phyloP scores from a whole-genome alignment of 2,329 filamentous ascomycete species.

The Xylariaceae sp. region DNA sequence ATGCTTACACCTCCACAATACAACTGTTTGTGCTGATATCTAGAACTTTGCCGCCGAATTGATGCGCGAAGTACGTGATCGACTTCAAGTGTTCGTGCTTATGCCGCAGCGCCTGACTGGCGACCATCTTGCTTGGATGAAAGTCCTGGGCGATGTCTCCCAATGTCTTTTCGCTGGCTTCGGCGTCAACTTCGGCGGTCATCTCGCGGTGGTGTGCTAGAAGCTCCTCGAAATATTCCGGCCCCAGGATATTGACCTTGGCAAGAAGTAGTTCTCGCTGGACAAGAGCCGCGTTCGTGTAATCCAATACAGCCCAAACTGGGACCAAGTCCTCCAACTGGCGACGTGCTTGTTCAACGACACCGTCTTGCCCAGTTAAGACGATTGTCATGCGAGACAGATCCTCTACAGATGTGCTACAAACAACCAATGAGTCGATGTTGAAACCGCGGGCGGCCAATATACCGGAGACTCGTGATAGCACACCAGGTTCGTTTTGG shows the following conservation, averaged over 20 bases:
- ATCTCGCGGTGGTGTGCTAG: constrained; percentile 95
- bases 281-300: constrained; percentile 85
- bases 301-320: constrained; percentile 97
- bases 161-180: constrained; percentile 37
- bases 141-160: constrained; percentile 60
- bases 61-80: constrained; percentile 93
- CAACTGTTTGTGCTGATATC: constrained; percentile 98
- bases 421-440: constrained; percentile 96
- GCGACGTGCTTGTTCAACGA: constrained; percentile 91
- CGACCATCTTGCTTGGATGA: constrained; percentile 80
- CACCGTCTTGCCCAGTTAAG: constrained; percentile 88
- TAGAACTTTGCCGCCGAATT: constrained; percentile 94
- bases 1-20: constrained; percentile 87
- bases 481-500: constrained; percentile 96
- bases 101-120: constrained; percentile 84
- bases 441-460: constrained; percentile 96
- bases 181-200: constrained; percentile 45
- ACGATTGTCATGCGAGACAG: constrained; percentile 99
- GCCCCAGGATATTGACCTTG: constrained; percentile 93
- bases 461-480: constrained; percentile 94
- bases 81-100: constrained; percentile 97
- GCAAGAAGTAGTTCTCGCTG: constrained; percentile 93
- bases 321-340: constrained; percentile 96
- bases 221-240: constrained; percentile 97
- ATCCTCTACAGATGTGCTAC: constrained; percentile 94